Evolutionary conservation across 2,329 filamentous ascomycete species (phyloP).

Genomic region (Sporothrix pseudoabietina): DNA sequence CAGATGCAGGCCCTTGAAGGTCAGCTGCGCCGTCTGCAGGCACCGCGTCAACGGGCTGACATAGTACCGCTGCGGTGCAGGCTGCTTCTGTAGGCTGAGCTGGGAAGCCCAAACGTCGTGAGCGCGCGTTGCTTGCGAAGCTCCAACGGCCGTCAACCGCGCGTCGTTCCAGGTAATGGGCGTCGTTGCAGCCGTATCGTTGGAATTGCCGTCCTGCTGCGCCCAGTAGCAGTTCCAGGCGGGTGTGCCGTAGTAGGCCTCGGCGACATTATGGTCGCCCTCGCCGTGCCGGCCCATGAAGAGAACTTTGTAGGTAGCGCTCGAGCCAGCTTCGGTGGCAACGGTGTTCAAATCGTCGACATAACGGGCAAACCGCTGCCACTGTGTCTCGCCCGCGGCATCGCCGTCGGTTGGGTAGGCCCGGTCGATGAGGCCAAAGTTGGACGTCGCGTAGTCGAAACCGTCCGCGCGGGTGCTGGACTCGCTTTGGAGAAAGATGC

Average conservation of each 20-base stretch:
- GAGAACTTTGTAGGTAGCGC: slow-evolving; percentile 61
- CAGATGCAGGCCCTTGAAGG: slow-evolving; percentile 58
- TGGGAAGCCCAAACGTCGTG: slow-evolving; percentile 61
- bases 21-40: slow-evolving; percentile 62
- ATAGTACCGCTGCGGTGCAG: slow-evolving; percentile 66
- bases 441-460: slow-evolving; percentile 24
- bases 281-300: slow-evolving; percentile 72
- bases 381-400: slow-evolving; percentile 10
- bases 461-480: slow-evolving; percentile 17
- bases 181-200: slow-evolving; percentile 47
- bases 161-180: slow-evolving; percentile 63
- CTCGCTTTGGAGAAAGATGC: slow-evolving; percentile 25
- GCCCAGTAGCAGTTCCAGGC: slow-evolving; percentile 73
- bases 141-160: slow-evolving; percentile 59
- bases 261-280: slow-evolving; percentile 65
- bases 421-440: slow-evolving; percentile 25
- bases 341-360: slow-evolving; percentile 20
- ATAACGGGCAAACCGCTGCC: slow-evolving; percentile 22
- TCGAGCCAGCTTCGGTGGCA: neutral
- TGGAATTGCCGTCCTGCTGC: slow-evolving; percentile 60
- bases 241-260: slow-evolving; percentile 66
- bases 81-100: slow-evolving; percentile 56
- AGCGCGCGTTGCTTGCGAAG: slow-evolving; percentile 59
- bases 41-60: slow-evolving; percentile 65
- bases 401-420: slow-evolving; percentile 21